These are phyloP conservation scores for Balansia obtecta DNA, from an alignment of 2,329 filamentous ascomycete genomes.

Conservation along the genomic window DNA sequence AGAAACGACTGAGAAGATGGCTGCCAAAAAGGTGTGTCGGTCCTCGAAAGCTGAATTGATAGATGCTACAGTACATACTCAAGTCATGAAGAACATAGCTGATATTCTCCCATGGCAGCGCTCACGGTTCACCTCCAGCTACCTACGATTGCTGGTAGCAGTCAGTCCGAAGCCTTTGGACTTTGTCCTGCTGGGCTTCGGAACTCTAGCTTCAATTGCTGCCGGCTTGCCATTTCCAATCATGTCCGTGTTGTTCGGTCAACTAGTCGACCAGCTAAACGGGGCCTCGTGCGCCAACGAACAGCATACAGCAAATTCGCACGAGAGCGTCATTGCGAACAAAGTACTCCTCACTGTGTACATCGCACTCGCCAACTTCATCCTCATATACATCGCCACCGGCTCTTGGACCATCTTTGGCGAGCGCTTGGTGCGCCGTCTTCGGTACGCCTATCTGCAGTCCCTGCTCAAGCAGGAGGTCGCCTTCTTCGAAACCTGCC, in stretches of 20 bases:
- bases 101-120: not conserved
- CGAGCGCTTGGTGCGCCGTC: conserved; percentile 47
- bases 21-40: not conserved
- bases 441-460: conserved; percentile 47
- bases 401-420: conserved; percentile 51
- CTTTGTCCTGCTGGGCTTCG: not conserved
- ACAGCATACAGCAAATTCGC: not conserved
- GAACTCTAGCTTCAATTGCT: not conserved
- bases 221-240: conserved; percentile 7
- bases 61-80: not conserved
- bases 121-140: not conserved
- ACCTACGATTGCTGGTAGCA: not conserved
- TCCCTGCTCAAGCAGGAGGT: conserved; percentile 49
- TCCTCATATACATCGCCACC: conserved; percentile 50
- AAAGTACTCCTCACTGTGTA: not conserved
- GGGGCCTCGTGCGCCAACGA: conserved; percentile 14
- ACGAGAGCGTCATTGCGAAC: not conserved
- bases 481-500: conserved; percentile 48
- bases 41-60: not conserved
- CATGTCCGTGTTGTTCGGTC: conserved; percentile 15
- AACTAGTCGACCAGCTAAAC: not conserved
- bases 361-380: conserved; percentile 35
- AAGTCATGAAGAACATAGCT: not conserved
- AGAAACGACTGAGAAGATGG: not conserved
- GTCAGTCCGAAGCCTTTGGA: not conserved